These are phyloP conservation scores for Penicillium crustosum DNA, from an alignment of 2,329 filamentous ascomycete species.

Conservation along the genomic window DNA sequence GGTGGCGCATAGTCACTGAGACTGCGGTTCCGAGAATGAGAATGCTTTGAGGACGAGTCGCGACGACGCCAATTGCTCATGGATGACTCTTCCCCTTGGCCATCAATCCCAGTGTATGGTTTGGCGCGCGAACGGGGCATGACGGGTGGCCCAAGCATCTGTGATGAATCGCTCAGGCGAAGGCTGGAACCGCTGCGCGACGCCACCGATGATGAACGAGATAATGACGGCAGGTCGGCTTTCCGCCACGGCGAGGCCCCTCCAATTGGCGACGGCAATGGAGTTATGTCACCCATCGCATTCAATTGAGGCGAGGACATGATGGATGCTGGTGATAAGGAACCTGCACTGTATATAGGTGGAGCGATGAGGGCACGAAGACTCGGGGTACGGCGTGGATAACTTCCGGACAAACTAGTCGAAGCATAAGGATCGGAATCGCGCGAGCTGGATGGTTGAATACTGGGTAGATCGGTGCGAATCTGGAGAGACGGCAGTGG, in stretches of 20 bases:
- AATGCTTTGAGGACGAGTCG: slow-evolving; percentile 49
- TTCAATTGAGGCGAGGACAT: slow-evolving; percentile 72
- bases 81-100: slow-evolving; percentile 29
- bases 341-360: slow-evolving; percentile 43
- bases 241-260: slow-evolving; percentile 48
- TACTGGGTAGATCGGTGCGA: slow-evolving; percentile 34
- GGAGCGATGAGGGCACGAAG: slow-evolving; percentile 41
- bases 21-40: slow-evolving; percentile 73
- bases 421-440: slow-evolving; percentile 39
- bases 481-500: slow-evolving; percentile 36
- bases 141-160: slow-evolving; percentile 31
- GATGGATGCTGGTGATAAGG: slow-evolving; percentile 61
- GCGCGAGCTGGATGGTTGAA: slow-evolving; percentile 29
- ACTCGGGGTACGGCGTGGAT: slow-evolving; percentile 48
- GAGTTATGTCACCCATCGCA: slow-evolving; percentile 76
- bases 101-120: slow-evolving; percentile 45
- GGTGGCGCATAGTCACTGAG: slow-evolving; percentile 86
- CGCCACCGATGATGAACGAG: slow-evolving; percentile 43
- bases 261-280: slow-evolving; percentile 70
- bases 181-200: slow-evolving; percentile 42
- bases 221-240: slow-evolving; percentile 50
- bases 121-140: slow-evolving; percentile 33
- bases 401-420: slow-evolving; percentile 37
- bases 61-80: slow-evolving; percentile 24
- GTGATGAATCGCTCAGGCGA: slow-evolving; percentile 38